These are phyloP conservation scores for Protostelium mycophagum DNA, from an alignment of 78 protist genomes.

Conservation along the genomic window DNA sequence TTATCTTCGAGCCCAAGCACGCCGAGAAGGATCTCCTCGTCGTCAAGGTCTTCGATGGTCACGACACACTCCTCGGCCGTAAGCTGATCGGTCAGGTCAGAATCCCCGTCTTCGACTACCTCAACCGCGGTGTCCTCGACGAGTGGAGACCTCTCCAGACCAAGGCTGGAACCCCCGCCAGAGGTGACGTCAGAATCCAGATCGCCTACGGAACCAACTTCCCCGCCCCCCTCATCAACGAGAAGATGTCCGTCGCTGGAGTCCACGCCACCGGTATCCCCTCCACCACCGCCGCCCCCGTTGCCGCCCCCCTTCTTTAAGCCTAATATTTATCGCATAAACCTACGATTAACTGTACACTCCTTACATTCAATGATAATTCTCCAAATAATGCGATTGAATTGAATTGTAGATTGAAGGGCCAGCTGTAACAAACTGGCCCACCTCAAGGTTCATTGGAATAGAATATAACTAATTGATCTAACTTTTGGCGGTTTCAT, in stretches of 20 bases:
- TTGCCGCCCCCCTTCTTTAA: neutral
- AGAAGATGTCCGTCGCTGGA: neutral
- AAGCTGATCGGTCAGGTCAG: neutral
- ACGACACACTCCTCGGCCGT: neutral
- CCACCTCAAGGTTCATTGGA: no score
- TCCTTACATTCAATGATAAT: no score
- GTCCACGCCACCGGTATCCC: neutral
- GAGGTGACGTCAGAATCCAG: neutral
- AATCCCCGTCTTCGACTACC: neutral
- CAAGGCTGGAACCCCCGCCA: neutral
- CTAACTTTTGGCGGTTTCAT: no score
- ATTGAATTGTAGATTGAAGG: no score
- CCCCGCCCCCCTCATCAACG: neutral
- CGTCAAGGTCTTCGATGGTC: conserved; percentile 1
- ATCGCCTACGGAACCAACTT: conserved; percentile 1
- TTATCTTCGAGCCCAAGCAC: neutral
- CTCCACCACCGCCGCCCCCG: neutral
- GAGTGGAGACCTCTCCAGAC: neutral
- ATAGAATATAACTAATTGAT: no score
- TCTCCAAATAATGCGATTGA: no score
- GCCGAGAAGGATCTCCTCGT: neutral
- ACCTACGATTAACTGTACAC: no score
- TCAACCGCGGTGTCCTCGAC: neutral
- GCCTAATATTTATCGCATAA: no score
- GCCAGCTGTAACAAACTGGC: no score